Base-by-base conservation (phyloP, 805 yeast species). In the Ogataea kodamae region DNA sequence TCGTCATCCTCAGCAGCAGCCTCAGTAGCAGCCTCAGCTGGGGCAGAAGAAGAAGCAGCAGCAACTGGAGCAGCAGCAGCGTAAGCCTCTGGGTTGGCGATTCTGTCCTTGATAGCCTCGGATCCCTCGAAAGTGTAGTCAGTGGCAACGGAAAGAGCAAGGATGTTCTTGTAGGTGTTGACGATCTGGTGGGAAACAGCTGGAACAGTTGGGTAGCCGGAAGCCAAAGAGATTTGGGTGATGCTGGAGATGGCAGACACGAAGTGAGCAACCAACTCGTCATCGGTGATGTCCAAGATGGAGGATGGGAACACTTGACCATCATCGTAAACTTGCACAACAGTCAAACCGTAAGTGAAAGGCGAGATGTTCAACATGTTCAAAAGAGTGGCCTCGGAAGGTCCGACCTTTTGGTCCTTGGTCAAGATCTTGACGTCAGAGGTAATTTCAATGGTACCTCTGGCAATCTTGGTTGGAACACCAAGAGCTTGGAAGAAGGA, bases 401-500 rank as follows among this genome's bases (percentile, higher is more conserved):
- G 95, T 77, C 99, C 99, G 63, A 92, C 98, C 73, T 74, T 86
- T 66, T 64, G 63, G 62, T 86, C 85, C 49, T 81, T 80, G 49
- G 74, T 78, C 64, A 89, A 95, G 67, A 92, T 96, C 78, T 85
- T 85, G 63, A 92, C 95, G 66, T 92, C 98, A 59, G 83, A 72
- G 70, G 87, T 88, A 73, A 92, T 92, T 78, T 92, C 99, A 81
- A 92, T 92, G 75, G 96, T 88, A 92, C 99, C 99, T 85, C 99
- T 89, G 73, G 96, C 92, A 88, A 92, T 92, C 94, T 92, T 92
- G 86, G 99, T 92, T 81, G 98, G 98, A 63, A 92, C 96, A 86
- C 97, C 97, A 64, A 92, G 81, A 67, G 99, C 98, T 81, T 92
- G 99, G 97, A 92, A 92, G 95, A 92, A 92, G 67, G 98, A 92